These are phyloP conservation scores for Erucastrum elatum DNA, from an alignment of 345 rosid species.

Conservation along the genomic window DNA sequence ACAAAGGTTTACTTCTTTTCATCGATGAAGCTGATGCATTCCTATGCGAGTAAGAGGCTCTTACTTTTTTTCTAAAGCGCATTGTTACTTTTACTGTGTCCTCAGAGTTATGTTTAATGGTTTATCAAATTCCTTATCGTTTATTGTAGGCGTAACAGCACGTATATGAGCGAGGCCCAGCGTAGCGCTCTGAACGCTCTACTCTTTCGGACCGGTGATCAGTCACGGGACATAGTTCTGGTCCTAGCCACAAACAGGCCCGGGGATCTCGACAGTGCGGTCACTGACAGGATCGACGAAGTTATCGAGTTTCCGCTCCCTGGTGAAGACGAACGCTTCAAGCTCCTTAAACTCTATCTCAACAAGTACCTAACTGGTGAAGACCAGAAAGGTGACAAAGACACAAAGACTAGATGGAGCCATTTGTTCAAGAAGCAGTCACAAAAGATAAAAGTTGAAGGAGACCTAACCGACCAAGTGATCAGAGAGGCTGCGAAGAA, in stretches of 20 bases:
- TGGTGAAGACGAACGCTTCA: conserved; percentile 80
- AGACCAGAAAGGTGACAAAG: conserved; percentile 44
- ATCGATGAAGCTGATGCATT: conserved; percentile 99
- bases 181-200: conserved; percentile 90
- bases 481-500: conserved; percentile 75
- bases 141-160: conserved; percentile 77
- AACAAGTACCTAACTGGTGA: conserved; percentile 58
- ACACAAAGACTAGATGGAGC: conserved; percentile 38
- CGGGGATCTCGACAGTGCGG: conserved; percentile 90
- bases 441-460: conserved; percentile 62
- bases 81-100: not conserved
- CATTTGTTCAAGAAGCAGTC: conserved; percentile 53
- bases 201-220: conserved; percentile 94
- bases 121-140: conserved; percentile 3
- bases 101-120: not conserved
- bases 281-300: conserved; percentile 88
- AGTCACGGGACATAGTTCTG: conserved; percentile 85
- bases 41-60: conserved; percentile 81
- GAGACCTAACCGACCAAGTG: conserved; percentile 64
- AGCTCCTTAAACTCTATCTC: conserved; percentile 72
- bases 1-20: conserved; percentile 79
- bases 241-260: conserved; percentile 93
- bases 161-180: conserved; percentile 90
- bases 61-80: not conserved
- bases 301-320: conserved; percentile 92